Base-by-base conservation (phyloP, 768 basidiomycete species). In the Cystobasidium onofrii region DNA sequence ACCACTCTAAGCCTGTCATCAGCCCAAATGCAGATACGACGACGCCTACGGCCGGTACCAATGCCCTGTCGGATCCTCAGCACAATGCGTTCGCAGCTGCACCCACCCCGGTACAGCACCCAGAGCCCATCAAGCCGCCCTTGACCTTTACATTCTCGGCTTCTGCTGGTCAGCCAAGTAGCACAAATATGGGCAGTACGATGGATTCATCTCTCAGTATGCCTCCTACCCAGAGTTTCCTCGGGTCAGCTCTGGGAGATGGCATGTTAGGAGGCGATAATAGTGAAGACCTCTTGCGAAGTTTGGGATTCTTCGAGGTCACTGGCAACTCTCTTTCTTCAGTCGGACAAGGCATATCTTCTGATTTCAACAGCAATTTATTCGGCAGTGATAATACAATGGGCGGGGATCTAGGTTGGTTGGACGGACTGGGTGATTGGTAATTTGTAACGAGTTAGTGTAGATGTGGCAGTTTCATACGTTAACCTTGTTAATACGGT, bases 351-450 rank as follows among this genome's bases (percentile, higher is more conserved):
- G 69, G 29, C 43, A 29, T 43, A 12, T 34, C 54, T 60, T 29
- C 55, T 3, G 54, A 34, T 12, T 52, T 52, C 13, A 55, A 43
- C 36, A 34, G 33, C n/a, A 46, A 43, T 43, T 33, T 71, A n/a
- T 60, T 57, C 23, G 65, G 65, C 23, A 23, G 29, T 13, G 41
- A 60, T 46, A 55, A 36, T 36, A 2, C 33, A 23, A 71, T 71
- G 69, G 27, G 46, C 13, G 27, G 29, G 9, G 69, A 71, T 44
- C 69, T 71, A 12, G 43, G 69, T 27, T 71, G 69, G 69, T 34
- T 71, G 2, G 69, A 71, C n/a, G 69, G 69, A 9, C 39, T 71
- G 29, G 69, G 69, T 1, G 69, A 71, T 52, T 71, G 69, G 69
- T 71, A 36, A 44, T 31, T 4, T 9, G 12, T 10, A 33, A 20